Base-by-base conservation (phyloP, 2,329 filamentous ascomycete genomes). In the Cercospora sp. region DNA sequence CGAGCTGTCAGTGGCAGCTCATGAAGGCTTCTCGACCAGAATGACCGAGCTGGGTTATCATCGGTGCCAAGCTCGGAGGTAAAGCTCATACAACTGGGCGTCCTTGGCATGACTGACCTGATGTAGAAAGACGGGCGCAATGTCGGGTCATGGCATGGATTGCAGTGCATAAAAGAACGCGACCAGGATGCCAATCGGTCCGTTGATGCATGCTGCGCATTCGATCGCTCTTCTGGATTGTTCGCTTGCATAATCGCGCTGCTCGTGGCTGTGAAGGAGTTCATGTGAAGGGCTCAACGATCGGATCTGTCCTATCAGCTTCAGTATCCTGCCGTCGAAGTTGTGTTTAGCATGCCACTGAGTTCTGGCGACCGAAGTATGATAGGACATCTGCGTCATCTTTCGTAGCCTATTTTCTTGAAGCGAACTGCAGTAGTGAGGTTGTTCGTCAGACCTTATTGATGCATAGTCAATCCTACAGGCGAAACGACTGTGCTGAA, bases 91-190 rank as follows among this genome's bases (percentile, higher is more conserved):
- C 59, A 73, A 42, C 73, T 58, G 76, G 79, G 51, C 13, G 18
- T 51, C 16, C 26, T 45, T 31, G 20, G 51, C 73, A 79, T 78
- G 68, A 75, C 5, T 42, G 36, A n/a, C 36, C 36, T 42, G 36
- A 80, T 31, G 30, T 20, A 58, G 53, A 18, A n/a, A 16, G 16
- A 30, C 53, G 53, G 53, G 20, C 30, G 53, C 53, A 16, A 18
- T 58, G 23, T 58, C 53, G 53, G 53, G 26, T 16, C 16, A 30
- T 28, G 16, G 53, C 53, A 33, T 58, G 26, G 23, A 58, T 30
- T 13, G 23, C 26, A 33, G 30, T 58, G 53, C 28, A 58, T n/a
- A 58, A 26, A 16, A 30, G 26, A 58, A 8, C 8, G 3, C 7
- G 53, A 33, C 53, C 23, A 58, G 53, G 26, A 31, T 58, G 12